These are phyloP conservation scores for Penicillium nucicola DNA, from an alignment of 495 filamentous ascomycete genomes.

Conservation along the genomic window DNA sequence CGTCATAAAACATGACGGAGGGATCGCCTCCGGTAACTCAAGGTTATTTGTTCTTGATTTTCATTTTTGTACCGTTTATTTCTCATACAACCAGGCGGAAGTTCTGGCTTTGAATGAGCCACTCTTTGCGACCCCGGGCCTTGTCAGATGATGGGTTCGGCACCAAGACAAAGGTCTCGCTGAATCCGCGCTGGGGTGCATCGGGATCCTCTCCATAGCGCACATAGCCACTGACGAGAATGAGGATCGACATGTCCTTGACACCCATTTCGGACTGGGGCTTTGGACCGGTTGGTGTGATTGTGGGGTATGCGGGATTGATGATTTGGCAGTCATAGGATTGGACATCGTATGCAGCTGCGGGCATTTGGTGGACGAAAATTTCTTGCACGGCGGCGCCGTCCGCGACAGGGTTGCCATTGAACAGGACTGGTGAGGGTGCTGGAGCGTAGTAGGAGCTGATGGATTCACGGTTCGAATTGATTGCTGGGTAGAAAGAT, in stretches of 20 bases:
- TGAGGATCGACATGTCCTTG: slow-evolving; percentile 65
- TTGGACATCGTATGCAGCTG: slow-evolving; percentile 60
- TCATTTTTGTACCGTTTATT: neutral
- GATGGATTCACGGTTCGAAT: slow-evolving; percentile 50
- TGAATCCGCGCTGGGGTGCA: slow-evolving; percentile 61
- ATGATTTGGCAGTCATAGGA: slow-evolving; percentile 71
- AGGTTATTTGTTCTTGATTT: no score
- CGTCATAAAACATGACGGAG: no score
- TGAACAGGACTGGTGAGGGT: slow-evolving; percentile 58
- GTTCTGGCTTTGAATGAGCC: slow-evolving; percentile 72
- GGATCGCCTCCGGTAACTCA: no score
- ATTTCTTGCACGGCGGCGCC: slow-evolving; percentile 56
- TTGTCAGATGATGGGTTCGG: slow-evolving; percentile 62
- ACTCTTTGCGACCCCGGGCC: slow-evolving; percentile 48
- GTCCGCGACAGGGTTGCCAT: slow-evolving; percentile 58
- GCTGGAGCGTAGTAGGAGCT: slow-evolving; percentile 55
- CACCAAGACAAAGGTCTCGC: slow-evolving; percentile 72
- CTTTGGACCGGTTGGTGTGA: slow-evolving; percentile 35
- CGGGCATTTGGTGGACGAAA: slow-evolving; percentile 60
- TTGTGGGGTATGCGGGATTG: slow-evolving; percentile 58
- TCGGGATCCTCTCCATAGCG: slow-evolving; percentile 55
- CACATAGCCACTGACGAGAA: slow-evolving; percentile 66
- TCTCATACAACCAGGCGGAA: slow-evolving; percentile 59
- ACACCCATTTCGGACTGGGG: slow-evolving; percentile 29
- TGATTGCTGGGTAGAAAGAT: slow-evolving; percentile 52